These are phyloP conservation scores for Podospora comata DNA, from an alignment of 495 filamentous ascomycete genomes.

Conservation along the genomic window DNA sequence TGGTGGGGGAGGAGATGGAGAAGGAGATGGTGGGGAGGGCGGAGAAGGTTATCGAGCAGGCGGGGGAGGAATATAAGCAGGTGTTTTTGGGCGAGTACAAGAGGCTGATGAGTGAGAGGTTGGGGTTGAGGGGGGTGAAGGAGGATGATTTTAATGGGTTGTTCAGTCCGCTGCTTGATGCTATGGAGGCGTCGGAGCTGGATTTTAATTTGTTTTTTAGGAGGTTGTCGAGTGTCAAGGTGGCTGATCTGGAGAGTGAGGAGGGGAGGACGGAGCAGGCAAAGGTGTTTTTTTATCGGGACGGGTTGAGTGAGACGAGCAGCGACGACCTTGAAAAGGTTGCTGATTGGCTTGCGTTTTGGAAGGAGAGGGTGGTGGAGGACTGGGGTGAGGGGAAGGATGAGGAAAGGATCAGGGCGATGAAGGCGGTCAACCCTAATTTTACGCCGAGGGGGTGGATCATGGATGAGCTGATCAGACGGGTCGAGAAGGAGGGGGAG, in stretches of 20 bases:
- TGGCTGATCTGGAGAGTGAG: conserved; percentile 59
- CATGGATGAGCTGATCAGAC: conserved; percentile 83
- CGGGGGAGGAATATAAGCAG: conserved; percentile 79
- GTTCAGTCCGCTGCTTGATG: conserved; percentile 77
- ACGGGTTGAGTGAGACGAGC: conserved; percentile 56
- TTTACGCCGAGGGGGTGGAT: conserved; percentile 90
- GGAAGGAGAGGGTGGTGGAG: conserved; percentile 62
- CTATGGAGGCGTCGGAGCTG: conserved; percentile 70
- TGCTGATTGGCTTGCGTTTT: conserved; percentile 71
- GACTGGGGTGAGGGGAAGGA: conserved; percentile 73
- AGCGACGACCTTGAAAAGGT: conserved; percentile 59
- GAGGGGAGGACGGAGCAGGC: conserved; percentile 54
- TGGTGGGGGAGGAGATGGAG: conserved; percentile 55
- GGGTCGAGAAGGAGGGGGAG: conserved; percentile 82
- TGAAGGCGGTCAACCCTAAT: conserved; percentile 87
- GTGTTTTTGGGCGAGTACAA: conserved; percentile 87
- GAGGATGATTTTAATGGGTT: conserved; percentile 72
- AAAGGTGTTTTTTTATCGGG: conserved; percentile 62
- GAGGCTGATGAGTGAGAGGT: conserved; percentile 67
- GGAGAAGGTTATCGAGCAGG: conserved; percentile 71
- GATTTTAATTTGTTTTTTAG: conserved; percentile 95
- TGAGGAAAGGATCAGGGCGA: conserved; percentile 58
- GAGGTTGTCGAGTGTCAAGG: conserved; percentile 56
- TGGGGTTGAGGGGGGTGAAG: conserved; percentile 66
- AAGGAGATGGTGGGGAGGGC: background rate